These are phyloP conservation scores for Leptomonas pyrrhocoris DNA, from an alignment of 208 protist species.

Conservation along the genomic window DNA sequence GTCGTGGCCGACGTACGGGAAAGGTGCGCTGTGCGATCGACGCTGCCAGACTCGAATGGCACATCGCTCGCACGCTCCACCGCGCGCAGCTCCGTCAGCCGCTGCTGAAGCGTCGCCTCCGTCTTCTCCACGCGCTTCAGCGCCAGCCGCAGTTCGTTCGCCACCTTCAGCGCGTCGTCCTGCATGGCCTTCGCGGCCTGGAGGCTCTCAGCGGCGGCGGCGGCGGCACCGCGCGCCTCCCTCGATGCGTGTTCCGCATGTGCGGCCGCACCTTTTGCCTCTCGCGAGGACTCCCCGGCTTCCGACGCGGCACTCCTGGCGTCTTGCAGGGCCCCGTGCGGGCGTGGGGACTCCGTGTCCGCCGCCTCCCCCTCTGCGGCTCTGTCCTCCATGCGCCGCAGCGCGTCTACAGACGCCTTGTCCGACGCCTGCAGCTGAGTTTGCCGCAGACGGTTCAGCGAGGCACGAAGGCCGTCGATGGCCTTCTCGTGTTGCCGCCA, in stretches of 20 bases:
- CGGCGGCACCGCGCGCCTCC: conserved; percentile 17
- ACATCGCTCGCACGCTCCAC: too few species aligned
- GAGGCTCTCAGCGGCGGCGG: conserved; percentile 21
- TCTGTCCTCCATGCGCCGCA: conserved; percentile 9
- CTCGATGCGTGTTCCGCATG: not conserved
- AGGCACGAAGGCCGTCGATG: conserved; percentile 12
- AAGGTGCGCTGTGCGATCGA: not conserved
- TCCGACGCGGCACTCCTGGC: not conserved
- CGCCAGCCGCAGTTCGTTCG: conserved; percentile 24
- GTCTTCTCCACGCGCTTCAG: conserved; percentile 9
- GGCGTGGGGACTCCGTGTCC: not conserved
- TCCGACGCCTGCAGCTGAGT: conserved; percentile 7
- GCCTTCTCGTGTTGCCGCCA: conserved; percentile 15
- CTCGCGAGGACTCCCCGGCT: not conserved
- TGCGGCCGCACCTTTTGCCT: not conserved
- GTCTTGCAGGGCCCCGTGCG: not conserved
- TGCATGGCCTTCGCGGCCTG: conserved; percentile 33
- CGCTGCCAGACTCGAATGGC: too few species aligned
- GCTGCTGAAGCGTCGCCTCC: conserved; percentile 17
- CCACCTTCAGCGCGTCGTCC: conserved; percentile 25
- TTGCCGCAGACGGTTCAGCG: conserved; percentile 18
- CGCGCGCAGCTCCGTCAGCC: conserved; percentile 1
- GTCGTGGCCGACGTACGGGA: not conserved
- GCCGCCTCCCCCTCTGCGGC: not conserved
- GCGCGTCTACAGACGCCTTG: not conserved